These are phyloP conservation scores for Phytophthora chlamydospora DNA, from an alignment of 352 stramenopile genomes.

Conservation along the genomic window DNA sequence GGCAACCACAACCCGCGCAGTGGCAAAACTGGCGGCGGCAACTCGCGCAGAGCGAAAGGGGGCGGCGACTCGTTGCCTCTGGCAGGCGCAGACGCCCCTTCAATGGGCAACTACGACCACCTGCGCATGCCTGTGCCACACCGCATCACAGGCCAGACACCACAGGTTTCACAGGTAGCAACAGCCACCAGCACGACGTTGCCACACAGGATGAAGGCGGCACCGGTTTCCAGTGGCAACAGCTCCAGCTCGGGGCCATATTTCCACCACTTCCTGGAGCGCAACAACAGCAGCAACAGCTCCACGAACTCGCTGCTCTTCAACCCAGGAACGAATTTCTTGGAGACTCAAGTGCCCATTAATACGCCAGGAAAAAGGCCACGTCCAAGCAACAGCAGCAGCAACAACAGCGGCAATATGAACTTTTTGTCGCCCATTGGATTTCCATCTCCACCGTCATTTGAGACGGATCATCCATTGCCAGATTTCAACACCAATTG, in stretches of 20 bases:
- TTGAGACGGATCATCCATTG: conserved; percentile 54
- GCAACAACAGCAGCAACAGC: conserved; percentile 25
- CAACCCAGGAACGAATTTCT: conserved; percentile 15
- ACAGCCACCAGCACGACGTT: conserved; percentile 24
- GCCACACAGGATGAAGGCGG: conserved; percentile 28
- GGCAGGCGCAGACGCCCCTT: conserved; percentile 11
- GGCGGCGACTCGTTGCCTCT: conserved; percentile 8
- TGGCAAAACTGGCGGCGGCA: conserved; percentile 22
- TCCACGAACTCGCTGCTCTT: conserved; percentile 30
- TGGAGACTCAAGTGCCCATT: conserved; percentile 9
- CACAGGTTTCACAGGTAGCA: conserved; percentile 16
- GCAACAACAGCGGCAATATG: conserved; percentile 12
- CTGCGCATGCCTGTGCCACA: conserved; percentile 55
- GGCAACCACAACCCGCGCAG: conserved; percentile 23
- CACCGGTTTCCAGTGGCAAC: not conserved
- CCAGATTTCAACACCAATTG: conserved; percentile 57
- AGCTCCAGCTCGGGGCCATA: conserved; percentile 17
- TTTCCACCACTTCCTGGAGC: conserved; percentile 45
- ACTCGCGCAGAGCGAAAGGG: conserved; percentile 20
- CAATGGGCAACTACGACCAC: conserved; percentile 71
- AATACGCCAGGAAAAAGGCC: conserved; percentile 25
- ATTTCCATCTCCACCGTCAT: conserved; percentile 35
- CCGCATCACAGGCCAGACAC: conserved; percentile 14
- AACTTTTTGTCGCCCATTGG: conserved; percentile 33
- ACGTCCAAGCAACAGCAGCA: conserved; percentile 26